A percentile compares a stretch with the other conserved stretches of the same genome.
phyloP scores from a whole-genome alignment of 768 basidiomycete species.

The Rhodotorula graminis region DNA sequence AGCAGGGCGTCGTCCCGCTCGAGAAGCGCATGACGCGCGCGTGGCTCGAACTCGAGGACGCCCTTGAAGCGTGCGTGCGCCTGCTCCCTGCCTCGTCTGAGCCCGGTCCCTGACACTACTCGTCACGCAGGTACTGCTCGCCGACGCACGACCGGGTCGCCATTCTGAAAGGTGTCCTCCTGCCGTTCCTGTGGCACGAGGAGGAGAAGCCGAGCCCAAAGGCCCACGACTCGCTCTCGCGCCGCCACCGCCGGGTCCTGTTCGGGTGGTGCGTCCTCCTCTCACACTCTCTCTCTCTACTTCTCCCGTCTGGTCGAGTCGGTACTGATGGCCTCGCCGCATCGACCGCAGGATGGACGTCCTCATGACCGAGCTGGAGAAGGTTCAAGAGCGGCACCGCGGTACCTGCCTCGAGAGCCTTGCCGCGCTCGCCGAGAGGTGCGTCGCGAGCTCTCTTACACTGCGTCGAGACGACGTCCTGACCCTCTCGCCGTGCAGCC shows the following conservation, averaged over 20 bases:
- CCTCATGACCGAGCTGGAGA: slow-evolving; percentile 43
- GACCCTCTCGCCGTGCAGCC: slow-evolving; percentile 35
- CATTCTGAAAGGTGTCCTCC: slow-evolving; percentile 45
- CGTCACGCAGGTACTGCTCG: slow-evolving; percentile 36
- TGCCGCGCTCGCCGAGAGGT: slow-evolving; percentile 49
- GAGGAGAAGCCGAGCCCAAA: slow-evolving; percentile 44
- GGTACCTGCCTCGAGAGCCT: slow-evolving; percentile 51
- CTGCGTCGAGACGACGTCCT: no score
- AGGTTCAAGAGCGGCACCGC: slow-evolving; percentile 48
- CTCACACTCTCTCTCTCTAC: background rate
- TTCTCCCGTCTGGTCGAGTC: no score
- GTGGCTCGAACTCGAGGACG: background rate
- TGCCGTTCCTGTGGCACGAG: slow-evolving; percentile 45
- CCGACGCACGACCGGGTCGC: slow-evolving; percentile 41
- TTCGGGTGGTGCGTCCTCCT: slow-evolving; percentile 49
- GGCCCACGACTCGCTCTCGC: slow-evolving; percentile 34
- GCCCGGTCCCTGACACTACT: background rate
- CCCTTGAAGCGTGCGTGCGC: background rate
- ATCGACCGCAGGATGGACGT: background rate
- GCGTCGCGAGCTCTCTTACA: background rate
- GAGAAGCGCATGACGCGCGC: background rate
- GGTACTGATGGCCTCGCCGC: no score
- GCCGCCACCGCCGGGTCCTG: slow-evolving; percentile 42
- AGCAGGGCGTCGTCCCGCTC: background rate
- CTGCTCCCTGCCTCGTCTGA: background rate